Evolutionary conservation across 2,329 filamentous ascomycete genomes (phyloP).

Genomic region (Neonectria coccinea): DNA sequence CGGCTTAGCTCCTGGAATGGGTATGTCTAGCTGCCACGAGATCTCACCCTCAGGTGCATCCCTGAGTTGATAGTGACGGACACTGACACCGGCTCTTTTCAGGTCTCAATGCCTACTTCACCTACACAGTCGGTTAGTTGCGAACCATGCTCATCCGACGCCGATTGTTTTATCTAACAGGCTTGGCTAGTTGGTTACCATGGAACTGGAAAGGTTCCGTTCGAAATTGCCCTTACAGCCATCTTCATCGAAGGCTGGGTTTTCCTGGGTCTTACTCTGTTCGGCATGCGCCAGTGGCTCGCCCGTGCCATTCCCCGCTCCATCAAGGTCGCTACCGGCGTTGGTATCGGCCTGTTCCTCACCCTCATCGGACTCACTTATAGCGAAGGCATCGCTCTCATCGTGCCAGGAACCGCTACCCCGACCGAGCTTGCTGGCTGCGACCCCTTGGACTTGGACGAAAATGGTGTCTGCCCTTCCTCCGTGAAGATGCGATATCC

Average conservation of each 20-base stretch:
- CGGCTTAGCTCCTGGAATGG: conserved; percentile 59
- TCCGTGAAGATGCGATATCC: conserved; percentile 83
- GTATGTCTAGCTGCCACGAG: conserved; percentile 37
- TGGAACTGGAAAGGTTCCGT: conserved; percentile 79
- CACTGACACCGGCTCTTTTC: conserved; percentile 16
- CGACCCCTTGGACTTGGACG: conserved; percentile 45
- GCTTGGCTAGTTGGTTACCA: conserved; percentile 73
- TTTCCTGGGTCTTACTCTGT: conserved; percentile 81
- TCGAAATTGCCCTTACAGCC: conserved; percentile 81
- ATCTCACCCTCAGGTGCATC: not conserved
- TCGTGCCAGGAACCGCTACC: conserved; percentile 75
- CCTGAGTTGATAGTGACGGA: no score
- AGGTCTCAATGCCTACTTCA: conserved; percentile 86
- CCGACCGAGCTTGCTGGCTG: conserved; percentile 84
- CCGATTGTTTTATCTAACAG: not conserved
- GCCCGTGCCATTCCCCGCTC: conserved; percentile 84
- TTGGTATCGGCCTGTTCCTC: conserved; percentile 87
- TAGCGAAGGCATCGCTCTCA: conserved; percentile 82
- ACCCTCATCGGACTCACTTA: conserved; percentile 83
- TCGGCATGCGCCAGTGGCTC: conserved; percentile 89
- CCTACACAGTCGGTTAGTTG: conserved; percentile 68
- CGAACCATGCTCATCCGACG: no score
- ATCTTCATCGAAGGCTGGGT: conserved; percentile 91
- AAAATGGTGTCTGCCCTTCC: conserved; percentile 69
- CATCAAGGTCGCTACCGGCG: conserved; percentile 88